Evolutionary conservation across 2,329 filamentous ascomycete species (phyloP).

Genomic region (Venturia asperata): DNA sequence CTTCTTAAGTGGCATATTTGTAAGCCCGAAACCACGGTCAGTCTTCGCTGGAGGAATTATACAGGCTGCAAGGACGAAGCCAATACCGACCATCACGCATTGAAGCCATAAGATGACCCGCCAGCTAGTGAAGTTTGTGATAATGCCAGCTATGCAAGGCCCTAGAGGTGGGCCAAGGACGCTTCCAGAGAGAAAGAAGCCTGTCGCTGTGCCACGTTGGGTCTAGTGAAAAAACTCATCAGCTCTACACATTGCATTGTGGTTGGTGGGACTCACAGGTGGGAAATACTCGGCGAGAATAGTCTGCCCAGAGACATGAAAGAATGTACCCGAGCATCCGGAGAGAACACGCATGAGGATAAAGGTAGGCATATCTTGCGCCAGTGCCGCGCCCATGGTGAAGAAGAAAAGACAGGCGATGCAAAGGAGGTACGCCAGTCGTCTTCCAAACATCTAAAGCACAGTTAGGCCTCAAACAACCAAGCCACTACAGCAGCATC

Average conservation of each 20-base stretch:
- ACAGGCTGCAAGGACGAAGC: constrained; percentile 27
- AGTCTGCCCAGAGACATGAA: constrained; percentile 23
- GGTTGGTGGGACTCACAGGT: constrained; percentile 18
- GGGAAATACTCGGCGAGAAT: constrained; percentile 25
- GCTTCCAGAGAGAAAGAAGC: constrained; percentile 39
- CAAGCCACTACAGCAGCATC: too few relatives aligned
- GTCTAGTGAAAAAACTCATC: constrained; percentile 22
- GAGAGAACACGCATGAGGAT: constrained; percentile 23
- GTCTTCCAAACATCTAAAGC: constrained; percentile 21
- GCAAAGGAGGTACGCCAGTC: constrained; percentile 21
- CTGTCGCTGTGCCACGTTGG: constrained; percentile 39
- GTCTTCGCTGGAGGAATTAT: constrained; percentile 23
- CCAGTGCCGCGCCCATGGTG: constrained; percentile 22
- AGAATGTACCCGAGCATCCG: constrained; percentile 23
- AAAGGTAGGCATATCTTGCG: constrained; percentile 21
- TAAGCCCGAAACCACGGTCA: background rate
- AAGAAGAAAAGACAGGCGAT: constrained; percentile 21
- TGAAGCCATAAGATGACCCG: constrained; percentile 31
- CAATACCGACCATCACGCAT: constrained; percentile 27
- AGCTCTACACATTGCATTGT: background rate
- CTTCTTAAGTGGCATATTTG: background rate
- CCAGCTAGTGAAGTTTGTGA: constrained; percentile 29
- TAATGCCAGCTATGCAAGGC: constrained; percentile 29
- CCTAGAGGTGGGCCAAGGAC: constrained; percentile 38
- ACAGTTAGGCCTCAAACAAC: background rate